phyloP scores from a whole-genome alignment of 2,329 filamentous ascomycete genomes.

The Phialophora expanda region DNA sequence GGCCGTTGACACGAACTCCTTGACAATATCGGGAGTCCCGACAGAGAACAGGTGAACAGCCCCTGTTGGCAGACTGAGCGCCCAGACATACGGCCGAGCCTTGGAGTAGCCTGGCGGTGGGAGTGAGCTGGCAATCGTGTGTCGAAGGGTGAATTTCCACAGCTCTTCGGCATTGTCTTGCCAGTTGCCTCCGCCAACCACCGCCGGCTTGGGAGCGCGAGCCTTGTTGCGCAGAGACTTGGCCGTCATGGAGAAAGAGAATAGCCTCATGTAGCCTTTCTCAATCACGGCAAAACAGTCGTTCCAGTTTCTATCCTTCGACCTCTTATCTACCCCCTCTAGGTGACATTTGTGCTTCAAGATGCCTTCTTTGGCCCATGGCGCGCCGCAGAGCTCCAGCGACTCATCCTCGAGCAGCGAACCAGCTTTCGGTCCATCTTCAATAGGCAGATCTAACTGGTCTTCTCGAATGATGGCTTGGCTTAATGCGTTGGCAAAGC shows the following conservation, averaged over 20 bases:
- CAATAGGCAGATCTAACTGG: slow-evolving; percentile 60
- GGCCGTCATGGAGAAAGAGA: slow-evolving; percentile 81
- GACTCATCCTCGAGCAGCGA: slow-evolving; percentile 89
- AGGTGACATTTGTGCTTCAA: slow-evolving; percentile 96
- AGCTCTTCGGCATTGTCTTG: slow-evolving; percentile 92
- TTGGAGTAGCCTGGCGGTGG: slow-evolving; percentile 93
- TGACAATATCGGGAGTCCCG: slow-evolving; percentile 90
- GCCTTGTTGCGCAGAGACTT: slow-evolving; percentile 75
- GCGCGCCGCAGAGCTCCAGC: slow-evolving; percentile 87
- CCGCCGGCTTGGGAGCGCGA: slow-evolving; percentile 61
- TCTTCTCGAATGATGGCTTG: slow-evolving; percentile 96
- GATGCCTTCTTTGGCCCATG: slow-evolving; percentile 97
- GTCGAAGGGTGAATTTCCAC: slow-evolving; percentile 83
- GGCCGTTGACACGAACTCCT: slow-evolving; percentile 89
- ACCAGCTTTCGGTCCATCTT: slow-evolving; percentile 64
- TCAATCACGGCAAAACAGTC: slow-evolving; percentile 97
- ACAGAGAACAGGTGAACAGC: slow-evolving; percentile 98
- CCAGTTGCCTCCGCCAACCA: slow-evolving; percentile 97
- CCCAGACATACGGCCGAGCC: slow-evolving; percentile 88
- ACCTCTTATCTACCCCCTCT: slow-evolving; percentile 85
- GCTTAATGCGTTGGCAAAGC: slow-evolving; percentile 93
- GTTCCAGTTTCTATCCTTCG: slow-evolving; percentile 91
- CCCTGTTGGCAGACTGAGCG: slow-evolving; percentile 85
- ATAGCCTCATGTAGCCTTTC: slow-evolving; percentile 90
- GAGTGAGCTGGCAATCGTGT: slow-evolving; percentile 88